Conservation (phyloP, 2,329 filamentous ascomycete genomes). For the Penicillium sp. region DNA sequence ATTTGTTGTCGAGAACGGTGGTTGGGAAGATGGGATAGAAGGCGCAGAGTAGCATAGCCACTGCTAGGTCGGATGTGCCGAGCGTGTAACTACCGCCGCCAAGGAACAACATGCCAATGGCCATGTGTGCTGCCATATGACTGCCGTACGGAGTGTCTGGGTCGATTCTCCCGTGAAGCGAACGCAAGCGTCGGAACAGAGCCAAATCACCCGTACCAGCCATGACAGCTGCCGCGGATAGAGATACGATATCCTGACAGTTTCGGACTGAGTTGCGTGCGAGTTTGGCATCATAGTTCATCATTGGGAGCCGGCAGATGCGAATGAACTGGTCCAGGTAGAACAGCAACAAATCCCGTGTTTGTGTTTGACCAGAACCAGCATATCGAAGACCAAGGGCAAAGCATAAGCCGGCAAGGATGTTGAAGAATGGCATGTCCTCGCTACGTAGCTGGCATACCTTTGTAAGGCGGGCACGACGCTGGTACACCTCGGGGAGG, state of each 20-base stretch:
- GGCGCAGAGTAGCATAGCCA: slow-evolving; percentile 80
- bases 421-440: slow-evolving; percentile 90
- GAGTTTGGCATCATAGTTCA: slow-evolving; percentile 78
- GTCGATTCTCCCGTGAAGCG: slow-evolving; percentile 83
- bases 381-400: slow-evolving; percentile 70
- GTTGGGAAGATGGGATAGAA: slow-evolving; percentile 94
- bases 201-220: slow-evolving; percentile 87
- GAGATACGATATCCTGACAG: slow-evolving; percentile 82
- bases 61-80: slow-evolving; percentile 80
- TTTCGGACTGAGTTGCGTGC: slow-evolving; percentile 80
- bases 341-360: slow-evolving; percentile 76
- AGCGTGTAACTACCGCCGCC: slow-evolving; percentile 92
- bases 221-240: slow-evolving; percentile 87
- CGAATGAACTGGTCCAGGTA: slow-evolving; percentile 86
- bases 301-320: slow-evolving; percentile 63
- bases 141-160: slow-evolving; percentile 85
- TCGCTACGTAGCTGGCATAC: slow-evolving; percentile 68
- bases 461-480: slow-evolving; percentile 58
- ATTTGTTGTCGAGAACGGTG: slow-evolving; percentile 87
- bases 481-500: slow-evolving; percentile 68
- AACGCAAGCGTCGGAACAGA: slow-evolving; percentile 79
- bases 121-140: slow-evolving; percentile 88
- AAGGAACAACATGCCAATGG: slow-evolving; percentile 85
- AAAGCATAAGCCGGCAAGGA: slow-evolving; percentile 84
- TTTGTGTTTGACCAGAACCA: slow-evolving; percentile 66